phyloP scores from a whole-genome alignment of 306 rosid genomes.

The Sophora flavescens region DNA sequence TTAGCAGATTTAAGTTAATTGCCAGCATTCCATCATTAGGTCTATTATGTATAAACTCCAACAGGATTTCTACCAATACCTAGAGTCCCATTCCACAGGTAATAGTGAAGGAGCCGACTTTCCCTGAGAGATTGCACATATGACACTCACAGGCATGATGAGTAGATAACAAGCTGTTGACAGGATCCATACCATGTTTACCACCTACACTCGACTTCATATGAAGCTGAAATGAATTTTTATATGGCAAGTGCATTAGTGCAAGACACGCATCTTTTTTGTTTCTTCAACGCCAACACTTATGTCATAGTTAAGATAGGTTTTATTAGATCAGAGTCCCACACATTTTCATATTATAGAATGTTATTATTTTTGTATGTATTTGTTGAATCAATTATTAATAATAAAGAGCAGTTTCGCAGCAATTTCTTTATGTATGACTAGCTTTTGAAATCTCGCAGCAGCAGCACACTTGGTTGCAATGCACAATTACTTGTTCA shows the following conservation, averaged over 20 bases:
- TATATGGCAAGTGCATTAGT: slow-evolving; percentile 41
- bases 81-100: slow-evolving; percentile 30
- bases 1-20: slow-evolving; percentile 39
- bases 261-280: slow-evolving; percentile 36
- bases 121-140: slow-evolving; percentile 43
- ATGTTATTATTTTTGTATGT: slow-evolving; percentile 50
- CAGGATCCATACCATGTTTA: background rate
- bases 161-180: slow-evolving; percentile 27
- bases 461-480: background rate
- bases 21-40: slow-evolving; percentile 41
- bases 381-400: slow-evolving; percentile 54
- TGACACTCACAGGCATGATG: slow-evolving; percentile 19
- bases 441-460: background rate
- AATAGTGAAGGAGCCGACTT: slow-evolving; percentile 35
- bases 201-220: slow-evolving; percentile 27
- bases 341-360: slow-evolving; percentile 53
- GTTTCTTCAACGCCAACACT: slow-evolving; percentile 38
- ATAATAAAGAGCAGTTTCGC: slow-evolving; percentile 56
- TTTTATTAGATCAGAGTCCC: slow-evolving; percentile 55
- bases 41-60: slow-evolving; percentile 37
- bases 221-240: slow-evolving; percentile 6
- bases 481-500: background rate
- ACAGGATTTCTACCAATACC: slow-evolving; percentile 37
- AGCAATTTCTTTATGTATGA: slow-evolving; percentile 22
- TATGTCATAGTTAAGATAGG: slow-evolving; percentile 52